Conservation (phyloP, 2,329 filamentous ascomycete genomes). For the Trichoderma gracile region DNA sequence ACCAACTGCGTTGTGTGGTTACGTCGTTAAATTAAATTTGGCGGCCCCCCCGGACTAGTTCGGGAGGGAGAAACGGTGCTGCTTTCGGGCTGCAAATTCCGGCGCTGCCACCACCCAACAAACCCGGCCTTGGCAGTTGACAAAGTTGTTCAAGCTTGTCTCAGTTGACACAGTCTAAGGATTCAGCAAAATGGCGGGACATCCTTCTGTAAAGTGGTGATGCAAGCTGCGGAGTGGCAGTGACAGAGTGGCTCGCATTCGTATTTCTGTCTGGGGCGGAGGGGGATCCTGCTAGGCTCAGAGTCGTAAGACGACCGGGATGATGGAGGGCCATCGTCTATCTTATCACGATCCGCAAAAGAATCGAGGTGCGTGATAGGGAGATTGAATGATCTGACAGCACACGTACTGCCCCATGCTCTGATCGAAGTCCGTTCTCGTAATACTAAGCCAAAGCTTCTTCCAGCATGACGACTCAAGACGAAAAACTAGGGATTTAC, state of each 20-base stretch:
- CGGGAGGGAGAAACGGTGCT: slow-evolving; percentile 6
- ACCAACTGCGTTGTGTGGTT: slow-evolving; percentile 15
- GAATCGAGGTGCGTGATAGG: background rate
- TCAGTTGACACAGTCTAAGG: background rate
- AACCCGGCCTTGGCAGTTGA: background rate
- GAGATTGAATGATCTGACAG: background rate
- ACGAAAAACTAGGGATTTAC: background rate
- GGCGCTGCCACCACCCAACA: slow-evolving; percentile 14
- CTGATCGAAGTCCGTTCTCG: too few relatives aligned
- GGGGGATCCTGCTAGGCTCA: background rate
- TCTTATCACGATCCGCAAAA: slow-evolving; percentile 4
- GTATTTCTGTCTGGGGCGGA: background rate
- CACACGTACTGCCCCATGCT: background rate
- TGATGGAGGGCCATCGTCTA: background rate
- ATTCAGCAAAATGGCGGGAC: background rate
- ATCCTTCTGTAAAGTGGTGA: background rate
- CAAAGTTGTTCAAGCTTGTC: background rate
- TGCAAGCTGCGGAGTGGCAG: slow-evolving; percentile 15
- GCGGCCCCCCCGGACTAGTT: slow-evolving; percentile 13
- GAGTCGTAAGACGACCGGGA: slow-evolving; percentile 4
- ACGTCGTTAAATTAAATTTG: slow-evolving; percentile 26
- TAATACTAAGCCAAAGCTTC: background rate
- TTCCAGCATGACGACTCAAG: background rate
- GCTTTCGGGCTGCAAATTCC: slow-evolving; percentile 29
- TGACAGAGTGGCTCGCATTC: background rate